Evolutionary conservation across 257 asterid species (phyloP).

Genomic region (Primulina huaijiensis): DNA sequence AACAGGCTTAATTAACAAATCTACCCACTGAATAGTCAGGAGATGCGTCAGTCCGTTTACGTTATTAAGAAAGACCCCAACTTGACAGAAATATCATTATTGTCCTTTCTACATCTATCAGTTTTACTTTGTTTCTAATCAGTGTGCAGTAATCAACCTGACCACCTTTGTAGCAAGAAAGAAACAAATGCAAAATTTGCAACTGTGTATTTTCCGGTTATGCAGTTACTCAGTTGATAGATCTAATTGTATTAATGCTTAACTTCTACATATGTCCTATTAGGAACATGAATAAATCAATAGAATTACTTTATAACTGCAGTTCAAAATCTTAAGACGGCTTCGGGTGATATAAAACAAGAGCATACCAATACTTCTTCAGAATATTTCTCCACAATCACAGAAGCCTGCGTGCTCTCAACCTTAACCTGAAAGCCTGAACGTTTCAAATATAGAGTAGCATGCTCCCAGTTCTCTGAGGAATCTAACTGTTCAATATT

Average conservation of each 20-base stretch:
- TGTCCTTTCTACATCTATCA: neutral
- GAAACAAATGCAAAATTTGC: neutral
- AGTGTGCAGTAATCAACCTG: neutral
- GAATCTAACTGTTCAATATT: conserved; percentile 57
- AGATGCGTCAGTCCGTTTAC: neutral
- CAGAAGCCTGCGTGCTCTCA: conserved; percentile 54
- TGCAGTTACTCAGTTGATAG: neutral
- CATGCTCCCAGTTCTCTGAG: conserved; percentile 84
- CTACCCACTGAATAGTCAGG: conserved; percentile 5
- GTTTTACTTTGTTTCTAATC: neutral
- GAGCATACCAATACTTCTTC: conserved; percentile 75
- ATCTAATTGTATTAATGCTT: neutral
- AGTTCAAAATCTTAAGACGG: neutral
- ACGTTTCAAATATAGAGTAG: conserved; percentile 57
- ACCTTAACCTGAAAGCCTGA: conserved; percentile 80
- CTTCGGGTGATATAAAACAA: conserved; percentile 25
- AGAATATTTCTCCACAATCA: conserved; percentile 64
- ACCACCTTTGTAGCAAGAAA: conserved; percentile 9
- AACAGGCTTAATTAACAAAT: neutral
- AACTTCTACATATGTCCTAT: neutral
- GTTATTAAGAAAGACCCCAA: neutral
- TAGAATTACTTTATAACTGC: neutral
- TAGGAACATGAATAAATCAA: neutral
- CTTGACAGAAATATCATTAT: neutral
- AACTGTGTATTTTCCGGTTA: neutral